Percentiles rank a stretch among this genome's conserved stretches.
Conservation (phyloP, 2,329 filamentous ascomycete species). For the Microdochium nivale region DNA sequence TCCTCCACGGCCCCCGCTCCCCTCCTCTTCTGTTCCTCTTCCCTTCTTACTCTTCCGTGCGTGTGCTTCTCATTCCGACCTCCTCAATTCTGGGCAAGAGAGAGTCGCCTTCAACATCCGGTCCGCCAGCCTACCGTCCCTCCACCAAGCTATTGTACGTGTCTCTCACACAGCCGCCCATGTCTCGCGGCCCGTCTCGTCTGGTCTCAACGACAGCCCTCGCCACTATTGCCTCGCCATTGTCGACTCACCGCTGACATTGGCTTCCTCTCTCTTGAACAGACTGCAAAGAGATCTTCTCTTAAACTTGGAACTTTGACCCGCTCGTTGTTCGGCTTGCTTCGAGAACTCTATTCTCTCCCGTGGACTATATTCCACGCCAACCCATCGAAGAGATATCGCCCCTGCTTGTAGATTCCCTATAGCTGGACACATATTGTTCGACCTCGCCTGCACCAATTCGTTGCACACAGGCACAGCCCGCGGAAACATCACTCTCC, state of each 20-base stretch:
- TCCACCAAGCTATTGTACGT: constrained; percentile 5
- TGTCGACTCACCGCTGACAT: neutral
- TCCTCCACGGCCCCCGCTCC: constrained; percentile 8
- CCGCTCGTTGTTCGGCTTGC: neutral
- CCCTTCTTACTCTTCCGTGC: constrained; percentile 23
- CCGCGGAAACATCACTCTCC: too few relatives aligned
- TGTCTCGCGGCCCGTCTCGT: neutral
- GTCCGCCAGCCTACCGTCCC: constrained; percentile 2
- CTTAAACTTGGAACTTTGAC: neutral
- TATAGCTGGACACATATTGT: too few relatives aligned
- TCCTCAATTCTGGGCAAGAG: constrained; percentile 19
- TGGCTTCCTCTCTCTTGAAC: neutral
- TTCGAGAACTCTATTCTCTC: too few relatives aligned
- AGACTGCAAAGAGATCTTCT: neutral
- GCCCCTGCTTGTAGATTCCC: too few relatives aligned
- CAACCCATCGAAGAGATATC: too few relatives aligned
- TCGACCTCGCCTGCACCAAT: too few relatives aligned
- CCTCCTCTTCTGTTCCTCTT: constrained; percentile 18
- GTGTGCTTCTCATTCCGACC: constrained; percentile 22
- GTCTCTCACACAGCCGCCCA: neutral
- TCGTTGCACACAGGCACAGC: too few relatives aligned
- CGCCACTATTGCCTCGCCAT: neutral
- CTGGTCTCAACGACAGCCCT: neutral
- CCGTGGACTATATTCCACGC: too few relatives aligned
- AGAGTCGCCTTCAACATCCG: neutral